phyloP scores from a whole-genome alignment of 495 filamentous ascomycete genomes.

The Aeminium ludgeri region DNA sequence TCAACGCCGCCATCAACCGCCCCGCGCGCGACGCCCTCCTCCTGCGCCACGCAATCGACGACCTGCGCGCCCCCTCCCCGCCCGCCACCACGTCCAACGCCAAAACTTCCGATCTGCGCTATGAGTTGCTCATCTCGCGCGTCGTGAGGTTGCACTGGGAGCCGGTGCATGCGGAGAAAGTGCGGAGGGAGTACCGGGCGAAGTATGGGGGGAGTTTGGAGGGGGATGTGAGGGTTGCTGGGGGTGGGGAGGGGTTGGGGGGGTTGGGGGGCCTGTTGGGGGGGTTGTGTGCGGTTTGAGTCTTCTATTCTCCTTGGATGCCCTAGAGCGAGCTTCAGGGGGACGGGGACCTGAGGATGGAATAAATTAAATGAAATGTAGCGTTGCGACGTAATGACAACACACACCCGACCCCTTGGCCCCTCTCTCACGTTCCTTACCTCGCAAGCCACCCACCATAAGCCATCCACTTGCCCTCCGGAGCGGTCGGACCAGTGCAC shows the following conservation, averaged over 20 bases:
- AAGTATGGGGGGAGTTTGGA: constrained; percentile 22
- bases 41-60: constrained; percentile 73
- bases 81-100: constrained; percentile 12
- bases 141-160: constrained; percentile 28
- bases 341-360: no score
- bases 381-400: no score
- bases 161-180: constrained; percentile 19
- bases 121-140: constrained; percentile 26
- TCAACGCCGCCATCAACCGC: constrained; percentile 91
- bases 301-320: no score
- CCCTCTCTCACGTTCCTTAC: no score
- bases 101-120: constrained; percentile 19
- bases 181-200: constrained; percentile 25
- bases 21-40: constrained; percentile 88
- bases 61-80: no score
- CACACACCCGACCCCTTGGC: no score
- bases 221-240: constrained; percentile 23
- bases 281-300: no score
- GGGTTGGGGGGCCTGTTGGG: no score
- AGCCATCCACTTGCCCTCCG: background rate
- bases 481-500: no score
- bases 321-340: no score
- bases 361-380: no score
- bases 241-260: no score
- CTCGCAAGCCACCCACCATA: background rate